These are phyloP conservation scores for Glycine soja DNA, from an alignment of 306 rosid species.

Conservation along the genomic window DNA sequence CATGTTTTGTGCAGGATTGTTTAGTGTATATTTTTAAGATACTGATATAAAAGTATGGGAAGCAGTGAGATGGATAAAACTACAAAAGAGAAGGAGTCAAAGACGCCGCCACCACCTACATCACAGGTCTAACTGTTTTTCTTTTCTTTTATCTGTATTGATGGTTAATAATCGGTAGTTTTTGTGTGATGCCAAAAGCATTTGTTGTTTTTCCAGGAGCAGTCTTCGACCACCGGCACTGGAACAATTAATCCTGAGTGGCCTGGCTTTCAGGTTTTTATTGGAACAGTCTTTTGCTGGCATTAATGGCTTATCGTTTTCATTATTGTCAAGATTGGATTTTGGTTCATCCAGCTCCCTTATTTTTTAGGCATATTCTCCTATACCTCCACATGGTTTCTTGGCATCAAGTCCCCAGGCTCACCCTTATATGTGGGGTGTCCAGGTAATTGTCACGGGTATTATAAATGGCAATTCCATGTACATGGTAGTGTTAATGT, in stretches of 20 bases:
- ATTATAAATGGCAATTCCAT: conserved; percentile 22
- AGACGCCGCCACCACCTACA: conserved; percentile 73
- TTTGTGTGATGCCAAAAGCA: conserved; percentile 14
- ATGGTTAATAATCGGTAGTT: conserved; percentile 22
- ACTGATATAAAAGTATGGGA: conserved; percentile 65
- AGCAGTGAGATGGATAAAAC: conserved; percentile 86
- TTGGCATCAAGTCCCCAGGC: conserved; percentile 95
- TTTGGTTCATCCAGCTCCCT: conserved; percentile 39
- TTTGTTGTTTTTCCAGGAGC: conserved; percentile 70
- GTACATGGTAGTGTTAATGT: conserved; percentile 1
- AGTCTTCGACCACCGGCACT: conserved; percentile 66
- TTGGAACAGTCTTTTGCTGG: conserved; percentile 32
- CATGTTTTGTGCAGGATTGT: conserved; percentile 65
- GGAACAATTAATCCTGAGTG: conserved; percentile 88
- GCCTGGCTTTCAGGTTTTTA: conserved; percentile 86
- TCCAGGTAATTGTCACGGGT: conserved; percentile 68
- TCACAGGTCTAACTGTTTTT: conserved; percentile 70
- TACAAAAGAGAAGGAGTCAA: conserved; percentile 76
- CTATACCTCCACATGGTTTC: conserved; percentile 92
- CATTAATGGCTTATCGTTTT: conserved; percentile 35
- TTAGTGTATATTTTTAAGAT: conserved; percentile 46
- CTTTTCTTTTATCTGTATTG: conserved; percentile 26
- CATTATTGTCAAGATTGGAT: conserved; percentile 45
- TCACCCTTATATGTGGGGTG: conserved; percentile 99
- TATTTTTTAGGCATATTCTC: conserved; percentile 83